phyloP scores from a whole-genome alignment of 495 filamentous ascomycete genomes.

The Peziza echinospora region DNA sequence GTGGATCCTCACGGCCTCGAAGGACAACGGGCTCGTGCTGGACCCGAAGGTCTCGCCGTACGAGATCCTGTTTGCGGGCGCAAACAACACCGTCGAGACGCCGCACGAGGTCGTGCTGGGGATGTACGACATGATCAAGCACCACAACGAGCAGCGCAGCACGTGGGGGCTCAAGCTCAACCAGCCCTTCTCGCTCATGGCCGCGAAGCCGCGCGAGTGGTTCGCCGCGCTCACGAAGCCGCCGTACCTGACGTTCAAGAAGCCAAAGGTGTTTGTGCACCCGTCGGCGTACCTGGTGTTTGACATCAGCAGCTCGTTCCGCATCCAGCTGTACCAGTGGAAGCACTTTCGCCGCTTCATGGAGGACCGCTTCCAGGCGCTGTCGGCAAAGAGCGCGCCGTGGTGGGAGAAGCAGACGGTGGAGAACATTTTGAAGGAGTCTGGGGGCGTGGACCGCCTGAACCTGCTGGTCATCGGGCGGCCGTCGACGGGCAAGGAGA shows the following conservation, averaged over 20 bases:
- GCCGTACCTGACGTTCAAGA: constrained; percentile 1
- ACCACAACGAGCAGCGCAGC: not conserved
- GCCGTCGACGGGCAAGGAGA: constrained; percentile 1
- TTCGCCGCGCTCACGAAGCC: constrained; percentile 2
- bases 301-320: constrained; percentile 7
- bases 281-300: constrained; percentile 10
- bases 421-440: constrained; percentile 3
- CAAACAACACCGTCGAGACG: constrained; percentile 3
- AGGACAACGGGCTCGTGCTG: constrained; percentile 5
- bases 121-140: constrained; percentile 9
- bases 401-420: constrained; percentile 11
- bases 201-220: constrained; percentile 4
- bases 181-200: constrained; percentile 1
- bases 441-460: not conserved
- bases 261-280: constrained; percentile 8
- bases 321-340: constrained; percentile 6
- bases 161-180: constrained; percentile 4
- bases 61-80: constrained; percentile 7
- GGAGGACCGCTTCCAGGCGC: not conserved
- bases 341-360: constrained; percentile 8
- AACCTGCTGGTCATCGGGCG: constrained; percentile 7
- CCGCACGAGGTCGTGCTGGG: constrained; percentile 6
- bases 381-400: constrained; percentile 1
- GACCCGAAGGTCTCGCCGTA: constrained; percentile 2
- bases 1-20: constrained; percentile 8